A percentile compares a stretch with the other conserved stretches of the same genome.
These are phyloP conservation scores for Sonneratia caseolaris DNA, from an alignment of 345 rosid genomes.

Conservation along the genomic window DNA sequence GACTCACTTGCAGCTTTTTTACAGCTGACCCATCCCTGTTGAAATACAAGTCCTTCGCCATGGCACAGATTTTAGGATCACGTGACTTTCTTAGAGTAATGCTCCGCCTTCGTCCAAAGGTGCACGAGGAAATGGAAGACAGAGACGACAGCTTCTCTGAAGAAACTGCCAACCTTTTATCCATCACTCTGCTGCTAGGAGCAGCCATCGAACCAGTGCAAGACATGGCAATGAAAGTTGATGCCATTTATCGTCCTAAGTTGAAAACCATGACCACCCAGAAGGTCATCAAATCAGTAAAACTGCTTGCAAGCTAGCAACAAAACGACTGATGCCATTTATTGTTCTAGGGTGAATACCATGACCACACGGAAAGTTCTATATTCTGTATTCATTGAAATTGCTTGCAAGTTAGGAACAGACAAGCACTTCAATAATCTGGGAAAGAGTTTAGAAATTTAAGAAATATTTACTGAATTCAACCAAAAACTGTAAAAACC, in stretches of 20 bases:
- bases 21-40: constrained; percentile 90
- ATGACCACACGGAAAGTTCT: background rate
- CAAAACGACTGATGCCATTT: constrained; percentile 48
- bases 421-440: background rate
- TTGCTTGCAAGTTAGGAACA: background rate
- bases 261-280: background rate
- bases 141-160: constrained; percentile 60
- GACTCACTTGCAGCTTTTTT: constrained; percentile 75
- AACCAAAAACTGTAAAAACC: background rate
- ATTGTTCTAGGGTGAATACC: background rate
- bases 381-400: background rate
- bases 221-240: constrained; percentile 62
- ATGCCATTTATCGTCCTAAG: constrained; percentile 42
- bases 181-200: constrained; percentile 38
- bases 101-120: constrained; percentile 46
- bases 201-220: constrained; percentile 59
- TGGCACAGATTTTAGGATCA: constrained; percentile 49
- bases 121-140: constrained; percentile 48
- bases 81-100: constrained; percentile 37
- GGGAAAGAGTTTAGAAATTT: background rate
- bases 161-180: constrained; percentile 45
- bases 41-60: constrained; percentile 87
- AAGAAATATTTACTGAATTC: background rate
- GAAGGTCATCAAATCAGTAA: background rate
- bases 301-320: background rate